Evolutionary conservation across 2,329 filamentous ascomycete species (phyloP), one percentile per base, ranked within the genome.

Genomic region (Graphiopsis chlorocephala): DNA sequence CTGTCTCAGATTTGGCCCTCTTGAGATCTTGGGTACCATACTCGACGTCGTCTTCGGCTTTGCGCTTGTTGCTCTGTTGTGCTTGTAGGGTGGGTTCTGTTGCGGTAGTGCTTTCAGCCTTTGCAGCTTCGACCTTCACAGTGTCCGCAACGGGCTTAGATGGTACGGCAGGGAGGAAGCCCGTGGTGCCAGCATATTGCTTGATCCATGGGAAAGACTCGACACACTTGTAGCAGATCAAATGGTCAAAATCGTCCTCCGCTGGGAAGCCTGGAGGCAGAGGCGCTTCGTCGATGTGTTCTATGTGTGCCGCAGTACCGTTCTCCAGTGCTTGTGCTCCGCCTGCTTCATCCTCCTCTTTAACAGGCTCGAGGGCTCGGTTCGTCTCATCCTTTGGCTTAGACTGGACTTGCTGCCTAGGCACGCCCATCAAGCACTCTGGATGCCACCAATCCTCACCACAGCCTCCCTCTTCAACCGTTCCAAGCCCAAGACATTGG

Each of bases 361-460:
- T 70, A 26, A 74, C 70, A 28, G 72, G 71, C 42, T 71, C 70
- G 15, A 74, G 56, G 17, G 45, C 47, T 1, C 67, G 66, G 29
- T 65, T 50, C 64, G 68, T 65, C 15, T 52, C 65, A 29, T 67
- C 66, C 50, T 65, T 68, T 11, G 26, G 47, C 33, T 69, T 69
- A 29, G 63, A 62, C 53, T 76, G 83, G 20, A 62, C 63, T 73
- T 89, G 93, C 65, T 87, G 85, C 12, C 92, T 86, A 0, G 89
- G 88, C 70, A 96, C 80, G 6, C 93, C 93, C 57, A 97, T 87
- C 8, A 98, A 81, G 74, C 94, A 98, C 67, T 95, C 93, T 0
- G 94, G 92, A 79, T 98, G 94, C 84, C 92, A 98, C 94, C 94
- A 98, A 74, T 98, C 94, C 79, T 98, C 94, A 14, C 94, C 94